Base-by-base conservation (phyloP, 805 yeast species). In the Spathaspora sp. region DNA sequence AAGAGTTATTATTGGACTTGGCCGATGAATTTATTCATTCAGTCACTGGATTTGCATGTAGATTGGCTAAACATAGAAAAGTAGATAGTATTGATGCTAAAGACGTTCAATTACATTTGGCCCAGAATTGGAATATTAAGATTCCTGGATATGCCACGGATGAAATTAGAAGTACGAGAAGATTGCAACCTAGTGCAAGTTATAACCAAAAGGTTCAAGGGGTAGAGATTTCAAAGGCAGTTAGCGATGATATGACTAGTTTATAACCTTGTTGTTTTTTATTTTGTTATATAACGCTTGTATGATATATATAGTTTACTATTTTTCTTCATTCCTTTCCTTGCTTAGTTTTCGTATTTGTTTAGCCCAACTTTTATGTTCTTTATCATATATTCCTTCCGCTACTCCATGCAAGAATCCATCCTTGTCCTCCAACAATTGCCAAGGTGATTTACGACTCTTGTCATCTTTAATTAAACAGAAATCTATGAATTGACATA, bases 1-100 rank as follows among this genome's bases (percentile, higher is more conserved):
- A 92, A 67, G 98, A 93, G 59, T 72, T 94, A 40, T 71, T 94
- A 35, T 75, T 94, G 44, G 99, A 94, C 67, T 72, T 94, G 46
- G 97, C 99, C 0, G 99, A 94, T 68, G 98, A 94, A 64, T 94
- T 94, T 64, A 94, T 94, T 14, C 81, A 87, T 7, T 85, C 89
- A 46, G 97, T 96, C 2, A 91, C 97, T 0, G 77, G 90, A 2
- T 94, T 94, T 73, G 97, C 98, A 0, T 93, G 98, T 65, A 81
- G 96, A 50, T 76, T 94, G 57, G 98, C 99, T 19, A 94, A 94
- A 66, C 97, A 93, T 64, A 80, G 99, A 59, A 90, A 89, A 63
- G 82, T 89, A 6, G 97, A 93, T 54, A 81, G 86, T 38, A 74
- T 94, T 23, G 98, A 93, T 57, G 89, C 88, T 14, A 83, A 84